Evolutionary conservation across 176 grass and related monocot genomes (phyloP).

Genomic region (Bolboschoenus planiculmis): DNA sequence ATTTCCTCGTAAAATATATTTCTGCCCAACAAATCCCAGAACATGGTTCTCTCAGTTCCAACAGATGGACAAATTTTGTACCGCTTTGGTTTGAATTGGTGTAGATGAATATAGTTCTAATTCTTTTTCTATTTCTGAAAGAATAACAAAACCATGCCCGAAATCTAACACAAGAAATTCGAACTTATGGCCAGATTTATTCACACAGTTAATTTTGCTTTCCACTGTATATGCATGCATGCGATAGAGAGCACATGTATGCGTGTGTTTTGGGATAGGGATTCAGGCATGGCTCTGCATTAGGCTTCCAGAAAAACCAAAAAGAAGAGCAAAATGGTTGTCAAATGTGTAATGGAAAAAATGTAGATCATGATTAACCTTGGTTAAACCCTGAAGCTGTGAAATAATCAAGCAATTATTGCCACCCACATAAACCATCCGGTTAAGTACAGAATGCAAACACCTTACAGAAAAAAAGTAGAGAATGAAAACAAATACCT

Average conservation of each 20-base stretch:
- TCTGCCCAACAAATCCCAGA: background rate
- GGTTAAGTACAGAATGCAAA: no score
- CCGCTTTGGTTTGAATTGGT: background rate
- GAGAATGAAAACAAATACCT: conserved; percentile 42
- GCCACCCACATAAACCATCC: background rate
- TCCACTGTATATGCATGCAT: background rate
- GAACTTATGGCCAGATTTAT: background rate
- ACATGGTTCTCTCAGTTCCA: background rate
- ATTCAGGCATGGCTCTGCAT: background rate
- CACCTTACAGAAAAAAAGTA: no score
- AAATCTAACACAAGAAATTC: background rate
- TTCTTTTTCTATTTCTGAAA: background rate
- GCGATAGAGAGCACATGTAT: background rate
- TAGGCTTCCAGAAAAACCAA: background rate
- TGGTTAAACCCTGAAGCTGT: background rate
- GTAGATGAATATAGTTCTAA: no score
- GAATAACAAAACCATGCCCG: background rate
- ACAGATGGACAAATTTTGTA: background rate
- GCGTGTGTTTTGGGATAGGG: background rate
- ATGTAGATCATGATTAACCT: no score
- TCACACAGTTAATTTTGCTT: background rate
- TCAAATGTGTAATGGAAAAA: background rate
- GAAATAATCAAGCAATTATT: background rate
- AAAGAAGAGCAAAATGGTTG: background rate
- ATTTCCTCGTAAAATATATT: background rate